Evolutionary conservation across 768 basidiomycete species (phyloP).

Genomic region (Nevesoporus exiguus): DNA sequence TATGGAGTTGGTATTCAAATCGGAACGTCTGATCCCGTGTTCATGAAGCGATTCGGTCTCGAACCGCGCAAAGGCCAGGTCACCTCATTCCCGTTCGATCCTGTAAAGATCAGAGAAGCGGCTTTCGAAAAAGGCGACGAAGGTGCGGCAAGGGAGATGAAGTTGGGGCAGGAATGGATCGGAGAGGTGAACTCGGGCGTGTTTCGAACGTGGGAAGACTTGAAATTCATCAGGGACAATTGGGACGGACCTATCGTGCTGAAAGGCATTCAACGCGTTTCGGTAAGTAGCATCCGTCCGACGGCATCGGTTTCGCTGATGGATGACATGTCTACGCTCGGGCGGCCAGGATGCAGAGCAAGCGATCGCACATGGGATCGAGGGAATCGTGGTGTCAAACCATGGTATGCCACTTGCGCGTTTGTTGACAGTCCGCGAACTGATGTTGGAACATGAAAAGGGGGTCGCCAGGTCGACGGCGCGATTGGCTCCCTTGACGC

Average conservation of each 20-base stretch:
- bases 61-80: constrained; percentile 38
- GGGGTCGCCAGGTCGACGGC: constrained; percentile 80
- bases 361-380: constrained; percentile 42
- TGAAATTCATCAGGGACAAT: constrained; percentile 62
- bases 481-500: constrained; percentile 73
- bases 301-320: neutral
- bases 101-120: constrained; percentile 41
- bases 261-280: constrained; percentile 71
- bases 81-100: constrained; percentile 58
- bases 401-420: constrained; percentile 24
- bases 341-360: constrained; percentile 44
- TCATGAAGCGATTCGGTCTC: constrained; percentile 57
- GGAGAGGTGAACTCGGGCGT: constrained; percentile 58
- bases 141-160: constrained; percentile 32
- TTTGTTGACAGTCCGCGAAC: neutral
- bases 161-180: constrained; percentile 61
- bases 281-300: constrained; percentile 38
- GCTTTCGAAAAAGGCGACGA: constrained; percentile 46
- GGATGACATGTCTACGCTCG: neutral
- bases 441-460: constrained; percentile 31
- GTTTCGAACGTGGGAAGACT: constrained; percentile 68
- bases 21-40: constrained; percentile 71
- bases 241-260: constrained; percentile 78
- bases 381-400: constrained; percentile 48
- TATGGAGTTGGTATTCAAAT: constrained; percentile 69